A percentile compares a stretch with the other conserved stretches of the same genome.
These are phyloP conservation scores for Fereydounia khargensis DNA, from an alignment of 1,284 basidiomycete genomes.

Conservation along the genomic window DNA sequence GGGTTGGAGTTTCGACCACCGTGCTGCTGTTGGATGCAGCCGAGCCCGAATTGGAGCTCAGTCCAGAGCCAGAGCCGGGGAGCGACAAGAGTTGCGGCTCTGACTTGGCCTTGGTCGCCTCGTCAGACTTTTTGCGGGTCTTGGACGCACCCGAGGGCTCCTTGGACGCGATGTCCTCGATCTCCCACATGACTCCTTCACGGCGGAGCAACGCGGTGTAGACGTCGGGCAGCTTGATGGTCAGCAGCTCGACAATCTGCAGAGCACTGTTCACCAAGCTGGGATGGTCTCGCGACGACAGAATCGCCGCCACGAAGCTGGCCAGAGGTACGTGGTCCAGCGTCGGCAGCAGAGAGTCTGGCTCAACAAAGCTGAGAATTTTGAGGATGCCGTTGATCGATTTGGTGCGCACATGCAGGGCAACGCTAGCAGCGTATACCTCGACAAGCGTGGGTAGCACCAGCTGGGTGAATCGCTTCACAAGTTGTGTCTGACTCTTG, in stretches of 20 bases:
- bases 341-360: slow-evolving; percentile 31
- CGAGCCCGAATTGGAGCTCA: too few relatives aligned
- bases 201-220: slow-evolving; percentile 46
- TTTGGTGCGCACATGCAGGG: slow-evolving; percentile 38
- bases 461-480: slow-evolving; percentile 48
- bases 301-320: slow-evolving; percentile 49
- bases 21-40: too few relatives aligned
- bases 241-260: slow-evolving; percentile 55
- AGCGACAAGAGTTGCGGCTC: slow-evolving; percentile 1
- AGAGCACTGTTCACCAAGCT: slow-evolving; percentile 39
- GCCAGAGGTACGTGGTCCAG: slow-evolving; percentile 51
- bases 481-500: slow-evolving; percentile 31
- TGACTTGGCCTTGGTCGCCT: slow-evolving; percentile 12
- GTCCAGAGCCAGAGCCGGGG: too few relatives aligned
- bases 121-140: slow-evolving; percentile 66
- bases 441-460: slow-evolving; percentile 52
- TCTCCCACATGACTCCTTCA: slow-evolving; percentile 54
- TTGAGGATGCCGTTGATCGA: slow-evolving; percentile 50
- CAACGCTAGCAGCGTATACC: slow-evolving; percentile 52
- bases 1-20: background rate
- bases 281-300: slow-evolving; percentile 45
- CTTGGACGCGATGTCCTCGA: slow-evolving; percentile 47
- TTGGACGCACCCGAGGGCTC: slow-evolving; percentile 69
- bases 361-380: slow-evolving; percentile 48
- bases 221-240: slow-evolving; percentile 39